Conservation (phyloP, 164 flowering plant genomes). For the Sextonia rubra region DNA sequence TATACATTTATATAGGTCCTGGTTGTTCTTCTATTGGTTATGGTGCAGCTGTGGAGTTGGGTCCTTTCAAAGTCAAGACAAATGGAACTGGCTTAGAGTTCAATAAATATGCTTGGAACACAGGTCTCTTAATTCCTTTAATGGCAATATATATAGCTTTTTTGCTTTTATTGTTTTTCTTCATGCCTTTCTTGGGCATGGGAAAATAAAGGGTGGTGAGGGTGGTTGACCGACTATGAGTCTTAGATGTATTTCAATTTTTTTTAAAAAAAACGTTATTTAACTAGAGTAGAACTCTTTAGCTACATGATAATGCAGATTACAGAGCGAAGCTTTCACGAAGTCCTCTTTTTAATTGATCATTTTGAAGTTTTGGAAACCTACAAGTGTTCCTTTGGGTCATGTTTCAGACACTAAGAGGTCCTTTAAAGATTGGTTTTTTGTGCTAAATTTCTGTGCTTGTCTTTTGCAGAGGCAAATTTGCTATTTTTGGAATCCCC, state of each 20-base stretch:
- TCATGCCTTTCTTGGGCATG: not conserved
- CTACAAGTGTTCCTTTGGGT: not conserved
- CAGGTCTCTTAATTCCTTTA: constrained; percentile 27
- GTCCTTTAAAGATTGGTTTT: not conserved
- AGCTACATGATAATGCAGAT: not conserved
- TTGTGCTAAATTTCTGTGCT: not conserved
- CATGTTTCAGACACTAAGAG: too few relatives aligned
- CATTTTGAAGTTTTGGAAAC: not conserved
- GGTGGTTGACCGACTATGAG: not conserved
- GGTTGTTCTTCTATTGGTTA: constrained; percentile 83
- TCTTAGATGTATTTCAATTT: too few relatives aligned
- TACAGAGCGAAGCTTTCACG: not conserved
- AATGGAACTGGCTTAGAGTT: constrained; percentile 42
- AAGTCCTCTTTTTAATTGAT: not conserved
- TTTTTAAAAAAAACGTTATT: too few relatives aligned
- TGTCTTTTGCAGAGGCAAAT: constrained; percentile 51
- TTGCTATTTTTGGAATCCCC: constrained; percentile 80
- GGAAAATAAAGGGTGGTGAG: not conserved
- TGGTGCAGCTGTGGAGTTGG: constrained; percentile 70
- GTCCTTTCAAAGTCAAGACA: constrained; percentile 49
- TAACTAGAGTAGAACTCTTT: too few relatives aligned
- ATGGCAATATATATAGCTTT: not conserved
- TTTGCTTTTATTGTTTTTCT: not conserved
- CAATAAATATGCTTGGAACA: constrained; percentile 56
- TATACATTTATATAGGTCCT: constrained; percentile 42